Evolutionary conservation across 352 stramenopile species (phyloP), one percentile per base, ranked within the genome.

Genomic region (Blastocystis sp.): DNA sequence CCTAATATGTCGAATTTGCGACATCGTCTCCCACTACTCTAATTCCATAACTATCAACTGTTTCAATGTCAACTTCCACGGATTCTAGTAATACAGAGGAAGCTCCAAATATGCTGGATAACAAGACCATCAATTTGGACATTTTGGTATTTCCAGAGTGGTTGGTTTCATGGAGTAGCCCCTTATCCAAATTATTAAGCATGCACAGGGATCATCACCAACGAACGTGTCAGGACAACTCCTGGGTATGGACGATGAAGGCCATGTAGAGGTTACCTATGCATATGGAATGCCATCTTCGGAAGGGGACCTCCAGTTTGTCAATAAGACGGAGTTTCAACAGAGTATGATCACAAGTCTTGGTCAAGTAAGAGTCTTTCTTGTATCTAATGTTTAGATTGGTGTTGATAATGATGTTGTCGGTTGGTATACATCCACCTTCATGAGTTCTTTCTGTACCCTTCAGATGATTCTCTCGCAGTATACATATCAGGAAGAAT

Each of bases 121-220:
- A 80, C 12, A 58, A 56, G 21, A n/a, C n/a, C 65, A 37, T 80
- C 12, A 61, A 39, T 80, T 27, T 80, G 46, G 39, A 80, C 24
- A 46, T 61, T 12, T 52, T 80, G 39, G 69, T 80, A 42, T 61
- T 59, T 39, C 24, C 12, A 9, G 19, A 21, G 59, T 39, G 14
- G 3, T 9, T 46, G 9, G 3, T 2, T 49, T 59, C 27, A 61
- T 42, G 24, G 19, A 27, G 16, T 80, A 80, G 69, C 39, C 69
- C 11, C 69, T 80, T 24, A 80, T 80, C 65, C 75, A 86, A 35
- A 86, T 86, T 2, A 66, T 86, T 21, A 86, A 86, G 43, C 75
- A 86, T 32, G 75, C 75, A 16, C 57, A 86, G 7, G 75, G 43
- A 21, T 57, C 57, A 9, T 49, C 61, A 21, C 75, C 75, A 3